These are phyloP conservation scores for Lyophyllum decastes DNA, from an alignment of 768 basidiomycete genomes.

Conservation along the genomic window DNA sequence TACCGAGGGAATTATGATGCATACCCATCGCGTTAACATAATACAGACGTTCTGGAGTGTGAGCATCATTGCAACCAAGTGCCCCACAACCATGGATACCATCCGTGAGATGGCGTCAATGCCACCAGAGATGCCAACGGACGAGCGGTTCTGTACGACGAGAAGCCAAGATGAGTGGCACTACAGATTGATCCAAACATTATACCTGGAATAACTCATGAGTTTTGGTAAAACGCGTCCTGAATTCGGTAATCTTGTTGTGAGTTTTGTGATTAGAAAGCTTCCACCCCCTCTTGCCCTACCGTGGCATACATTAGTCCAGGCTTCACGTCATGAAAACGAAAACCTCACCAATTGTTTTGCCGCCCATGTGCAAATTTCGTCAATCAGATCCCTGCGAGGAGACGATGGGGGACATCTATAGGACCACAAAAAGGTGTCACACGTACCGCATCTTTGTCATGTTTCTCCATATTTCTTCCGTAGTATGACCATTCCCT, in stretches of 20 bases:
- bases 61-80: not conserved
- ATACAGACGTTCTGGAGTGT: not conserved
- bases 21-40: not conserved
- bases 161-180: not conserved
- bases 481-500: constrained; percentile 7
- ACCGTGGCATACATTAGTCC: not conserved
- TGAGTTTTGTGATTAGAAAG: too few relatives aligned
- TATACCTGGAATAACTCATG: too few relatives aligned
- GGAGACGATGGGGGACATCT: not conserved
- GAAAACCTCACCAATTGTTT: not conserved
- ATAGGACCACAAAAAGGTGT: not conserved
- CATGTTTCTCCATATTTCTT: constrained; percentile 12
- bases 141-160: not conserved
- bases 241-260: too few relatives aligned
- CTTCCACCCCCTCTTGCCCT: too few relatives aligned
- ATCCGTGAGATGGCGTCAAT: constrained; percentile 4
- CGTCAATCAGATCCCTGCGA: constrained; percentile 3
- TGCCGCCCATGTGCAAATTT: constrained; percentile 8
- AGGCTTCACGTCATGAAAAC: not conserved
- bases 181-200: too few relatives aligned
- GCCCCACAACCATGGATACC: not conserved
- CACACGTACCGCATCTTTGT: constrained; percentile 12
- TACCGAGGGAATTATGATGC: not conserved
- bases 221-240: too few relatives aligned
- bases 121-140: not conserved